Evolutionary conservation across 2,329 filamentous ascomycete species (phyloP), one percentile per base, ranked within the genome.

Genomic region (Pezicula carpinea): DNA sequence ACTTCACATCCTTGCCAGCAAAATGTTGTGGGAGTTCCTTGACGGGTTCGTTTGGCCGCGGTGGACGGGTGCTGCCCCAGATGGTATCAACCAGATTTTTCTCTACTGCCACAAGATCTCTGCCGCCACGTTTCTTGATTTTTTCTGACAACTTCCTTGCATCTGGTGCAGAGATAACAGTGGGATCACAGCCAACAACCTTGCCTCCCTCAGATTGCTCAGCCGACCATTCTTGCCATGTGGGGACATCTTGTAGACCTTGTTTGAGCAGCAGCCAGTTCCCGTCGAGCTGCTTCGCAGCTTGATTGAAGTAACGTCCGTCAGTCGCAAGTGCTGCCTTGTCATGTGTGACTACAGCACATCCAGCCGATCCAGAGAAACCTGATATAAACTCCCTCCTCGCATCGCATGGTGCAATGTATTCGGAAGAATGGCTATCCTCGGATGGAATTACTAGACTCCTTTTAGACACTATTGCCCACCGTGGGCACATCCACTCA

Each of bases 221-320:
- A 29, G 87, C 85, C 14, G 83, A 82, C 93, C 93, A 99, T 67
- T 97, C 93, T 64, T 96, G 89, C 88, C 93, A 99, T 0, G 92
- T 97, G 1, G 89, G 92, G 8, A 96, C 90, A 66, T 95, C 89
- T 63, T 93, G 88, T 40, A 96, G 75, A 5, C 93, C 93, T 61
- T 95, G 89, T 72, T 96, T 99, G 52, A 99, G 74, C 34, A 99
- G 74, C 42, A 80, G 73, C 93, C 93, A 99, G 67, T 97, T 97
- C 60, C 69, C 71, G 66, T 97, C 93, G 23, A 99, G 80, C 67
- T 99, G 89, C 60, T 91, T 88, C 52, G 83, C 75, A 21, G 93
- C 93, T 68, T 99, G 93, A 70, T 95, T 97, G 76, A 97, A 99
- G 69, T 99, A 99, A 55, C 93, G 85, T 23, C 93, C 93, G 65